Base-by-base conservation (phyloP, 148 eudicot genomes). In the Drosera capensis region DNA sequence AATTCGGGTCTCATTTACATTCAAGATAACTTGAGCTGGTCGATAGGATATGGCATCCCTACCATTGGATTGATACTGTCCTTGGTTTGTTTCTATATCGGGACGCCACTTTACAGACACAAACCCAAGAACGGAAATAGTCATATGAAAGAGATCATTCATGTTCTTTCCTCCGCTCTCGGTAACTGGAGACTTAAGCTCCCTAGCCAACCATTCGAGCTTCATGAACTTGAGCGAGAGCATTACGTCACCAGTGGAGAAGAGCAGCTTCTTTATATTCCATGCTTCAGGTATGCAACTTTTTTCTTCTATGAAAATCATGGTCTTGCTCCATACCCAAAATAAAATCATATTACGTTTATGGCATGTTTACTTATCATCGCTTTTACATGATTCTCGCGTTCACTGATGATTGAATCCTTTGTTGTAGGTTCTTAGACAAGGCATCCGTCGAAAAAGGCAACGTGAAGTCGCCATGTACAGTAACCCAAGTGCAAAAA, bases 21-120 rank as follows among this genome's bases (percentile, higher is more conserved):
- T 31, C 96, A 86, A 67, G 93, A 86, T 57, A 86, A 86, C 52
- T 16, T 86, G 37, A 80, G 96, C 0, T 86, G 96, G 96, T 86
- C 80, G 20, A 46, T 81, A 54, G 96, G 96, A 14, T 86, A 86
- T 53, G 96, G 81, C 1, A 78, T 86, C 23, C 96, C 96, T 2
- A 81, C 96, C 0, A 40, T 57, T 17, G 96, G 79, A 1, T 74
- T 86, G 19, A 19, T 73, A 1, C 6, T 78, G 0, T 86, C 96
- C 8, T 63, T 86, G 19, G 4, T 75, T 53, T 73, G 75, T 7
- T 86, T 86, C 63, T 86, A 81, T 25, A 14, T 71, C 3, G 96
- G 96, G 4, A 69, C 77, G 0, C 93, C 96, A n/a, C 41, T 49
- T 44, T 86, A 81, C 48, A 47, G 51, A 38, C 51, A 47, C 38